Evolutionary conservation across 1,284 basidiomycete genomes (phyloP).

Genomic region (Coniferiporia weirii): DNA sequence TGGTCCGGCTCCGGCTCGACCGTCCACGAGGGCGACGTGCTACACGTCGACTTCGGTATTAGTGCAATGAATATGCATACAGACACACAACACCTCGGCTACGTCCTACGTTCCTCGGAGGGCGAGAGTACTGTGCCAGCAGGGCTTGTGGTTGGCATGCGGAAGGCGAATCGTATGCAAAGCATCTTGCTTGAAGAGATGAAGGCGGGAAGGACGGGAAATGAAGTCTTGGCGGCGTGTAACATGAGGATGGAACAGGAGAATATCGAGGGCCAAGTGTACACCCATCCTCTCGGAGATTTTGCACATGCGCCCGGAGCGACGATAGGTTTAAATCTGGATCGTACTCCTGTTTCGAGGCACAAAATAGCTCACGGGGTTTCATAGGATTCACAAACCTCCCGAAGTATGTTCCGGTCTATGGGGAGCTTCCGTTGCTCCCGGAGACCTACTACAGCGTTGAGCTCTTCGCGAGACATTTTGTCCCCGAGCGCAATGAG

Average conservation of each 20-base stretch:
- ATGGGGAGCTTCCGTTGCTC: conserved; percentile 40
- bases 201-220: conserved; percentile 42
- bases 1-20: conserved; percentile 39
- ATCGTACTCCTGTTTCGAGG: background rate
- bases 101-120: conserved; percentile 40
- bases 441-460: conserved; percentile 47
- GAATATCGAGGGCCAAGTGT: conserved; percentile 45
- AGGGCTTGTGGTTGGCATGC: conserved; percentile 40
- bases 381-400: conserved; percentile 42
- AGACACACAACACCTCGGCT: conserved; percentile 52
- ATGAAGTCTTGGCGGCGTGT: conserved; percentile 38
- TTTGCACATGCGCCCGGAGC: conserved; percentile 52
- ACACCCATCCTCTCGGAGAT: conserved; percentile 51
- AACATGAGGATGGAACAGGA: conserved; percentile 39
- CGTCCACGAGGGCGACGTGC: conserved; percentile 42
- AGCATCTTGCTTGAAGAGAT: conserved; percentile 43
- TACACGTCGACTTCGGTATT: conserved; percentile 53
- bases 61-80: conserved; percentile 51
- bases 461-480: conserved; percentile 46
- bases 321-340: conserved; percentile 36
- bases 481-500: conserved; percentile 44
- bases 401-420: conserved; percentile 38
- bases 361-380: background rate
- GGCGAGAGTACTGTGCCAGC: conserved; percentile 39
- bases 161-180: conserved; percentile 46